Evolutionary conservation across 345 rosid genomes (phyloP).

Genomic region (Aethionema arabicum): DNA sequence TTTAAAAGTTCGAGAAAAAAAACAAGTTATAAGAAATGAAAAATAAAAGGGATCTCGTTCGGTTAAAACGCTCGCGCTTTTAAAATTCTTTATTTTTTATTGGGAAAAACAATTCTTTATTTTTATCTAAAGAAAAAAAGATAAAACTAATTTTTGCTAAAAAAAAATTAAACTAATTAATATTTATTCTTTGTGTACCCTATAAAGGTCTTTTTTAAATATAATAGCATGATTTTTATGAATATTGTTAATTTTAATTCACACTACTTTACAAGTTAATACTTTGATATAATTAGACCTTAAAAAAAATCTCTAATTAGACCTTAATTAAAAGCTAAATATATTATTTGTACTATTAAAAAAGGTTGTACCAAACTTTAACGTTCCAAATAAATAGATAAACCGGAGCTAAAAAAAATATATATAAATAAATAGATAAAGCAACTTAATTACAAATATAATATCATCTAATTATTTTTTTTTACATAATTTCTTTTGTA

Average conservation of each 20-base stretch:
- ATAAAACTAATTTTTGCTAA: too few species aligned
- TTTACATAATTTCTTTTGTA: too few species aligned
- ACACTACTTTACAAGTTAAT: conserved; percentile 31
- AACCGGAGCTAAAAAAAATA: conserved; percentile 8
- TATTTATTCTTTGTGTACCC: conserved; percentile 21
- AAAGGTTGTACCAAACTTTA: conserved; percentile 33
- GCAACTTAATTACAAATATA: too few species aligned
- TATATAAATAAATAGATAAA: too few species aligned
- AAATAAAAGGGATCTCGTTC: conserved; percentile 26
- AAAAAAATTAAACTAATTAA: conserved; percentile 19
- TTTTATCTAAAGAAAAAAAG: too few species aligned
- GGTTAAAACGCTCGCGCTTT: conserved; percentile 38
- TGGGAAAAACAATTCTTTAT: not conserved
- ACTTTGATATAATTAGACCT: conserved; percentile 19
- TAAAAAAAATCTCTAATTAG: too few species aligned
- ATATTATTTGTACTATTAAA: conserved; percentile 26
- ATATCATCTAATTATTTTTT: too few species aligned
- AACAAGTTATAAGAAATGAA: too few species aligned
- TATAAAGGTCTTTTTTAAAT: conserved; percentile 28
- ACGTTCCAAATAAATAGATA: conserved; percentile 28
- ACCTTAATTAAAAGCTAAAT: conserved; percentile 24
- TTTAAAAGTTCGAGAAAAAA: not conserved
- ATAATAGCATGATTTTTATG: conserved; percentile 30
- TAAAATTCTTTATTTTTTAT: conserved; percentile 5
- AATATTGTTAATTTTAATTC: conserved; percentile 19